A percentile compares a stretch with the other conserved stretches of the same genome.
Conservation (phyloP, 108 stramenopile genomes). For the Cylindrotheca closterium region DNA sequence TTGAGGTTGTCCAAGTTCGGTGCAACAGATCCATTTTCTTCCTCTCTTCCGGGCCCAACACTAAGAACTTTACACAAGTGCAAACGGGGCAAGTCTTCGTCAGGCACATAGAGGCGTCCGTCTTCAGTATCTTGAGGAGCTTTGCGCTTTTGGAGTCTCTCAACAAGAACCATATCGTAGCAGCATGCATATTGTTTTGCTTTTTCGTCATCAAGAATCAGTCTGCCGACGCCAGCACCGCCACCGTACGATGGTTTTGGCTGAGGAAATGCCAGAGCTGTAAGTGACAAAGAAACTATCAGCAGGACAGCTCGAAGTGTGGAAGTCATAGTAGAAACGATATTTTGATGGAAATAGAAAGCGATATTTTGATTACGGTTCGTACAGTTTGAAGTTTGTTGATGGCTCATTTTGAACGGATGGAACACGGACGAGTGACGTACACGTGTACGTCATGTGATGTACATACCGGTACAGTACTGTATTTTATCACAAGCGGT, state of each 20-base stretch:
- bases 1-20: slow-evolving; percentile 71
- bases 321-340: not conserved
- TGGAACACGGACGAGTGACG: not conserved
- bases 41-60: slow-evolving; percentile 81
- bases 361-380: no score
- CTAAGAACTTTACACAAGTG: slow-evolving; percentile 75
- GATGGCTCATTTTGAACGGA: not conserved
- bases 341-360: not conserved
- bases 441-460: no score
- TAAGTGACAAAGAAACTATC: not conserved
- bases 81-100: slow-evolving; percentile 81
- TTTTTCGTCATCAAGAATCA: slow-evolving; percentile 49
- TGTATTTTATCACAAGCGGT: no score
- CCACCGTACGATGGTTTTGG: slow-evolving; percentile 52
- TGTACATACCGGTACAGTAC: not conserved
- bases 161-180: slow-evolving; percentile 90
- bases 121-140: slow-evolving; percentile 34
- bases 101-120: slow-evolving; percentile 71
- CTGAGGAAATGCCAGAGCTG: slow-evolving; percentile 7
- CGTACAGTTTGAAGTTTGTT: not conserved
- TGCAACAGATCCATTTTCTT: slow-evolving; percentile 79
- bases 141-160: slow-evolving; percentile 72
- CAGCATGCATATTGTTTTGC: slow-evolving; percentile 46
- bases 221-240: slow-evolving; percentile 76
- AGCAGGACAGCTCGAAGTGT: not conserved